These are phyloP conservation scores for Coemansia aciculifera DNA, from an alignment of 192 early-diverging fungal species.

Conservation along the genomic window DNA sequence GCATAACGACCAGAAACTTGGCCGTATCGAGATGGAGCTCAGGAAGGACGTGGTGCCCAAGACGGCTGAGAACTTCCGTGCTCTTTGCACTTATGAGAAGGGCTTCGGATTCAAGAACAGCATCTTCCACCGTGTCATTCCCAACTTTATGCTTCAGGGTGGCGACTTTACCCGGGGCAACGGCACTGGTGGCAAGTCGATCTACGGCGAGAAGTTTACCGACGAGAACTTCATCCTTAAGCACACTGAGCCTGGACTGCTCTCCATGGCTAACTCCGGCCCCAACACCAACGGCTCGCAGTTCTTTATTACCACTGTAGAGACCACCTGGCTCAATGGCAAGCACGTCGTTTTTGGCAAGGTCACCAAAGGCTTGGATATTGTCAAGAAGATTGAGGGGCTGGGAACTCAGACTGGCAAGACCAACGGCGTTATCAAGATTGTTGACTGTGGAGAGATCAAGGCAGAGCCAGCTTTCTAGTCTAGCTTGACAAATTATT, in stretches of 20 bases:
- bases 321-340: constrained; percentile 70
- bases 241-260: constrained; percentile 65
- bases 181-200: constrained; percentile 82
- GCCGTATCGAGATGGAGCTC: constrained; percentile 46
- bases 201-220: constrained; percentile 77
- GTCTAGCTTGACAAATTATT: background rate
- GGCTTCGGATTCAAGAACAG: constrained; percentile 64
- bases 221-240: constrained; percentile 76
- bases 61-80: constrained; percentile 95
- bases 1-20: constrained; percentile 9
- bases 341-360: constrained; percentile 82
- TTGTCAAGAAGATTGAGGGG: constrained; percentile 76
- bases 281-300: constrained; percentile 78
- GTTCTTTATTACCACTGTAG: constrained; percentile 76
- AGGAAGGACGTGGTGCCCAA: constrained; percentile 87
- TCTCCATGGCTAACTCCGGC: constrained; percentile 84
- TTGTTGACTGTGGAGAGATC: constrained; percentile 70
- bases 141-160: constrained; percentile 90
- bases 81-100: constrained; percentile 57
- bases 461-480: background rate
- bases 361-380: constrained; percentile 67
- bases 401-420: constrained; percentile 55
- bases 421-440: constrained; percentile 58
- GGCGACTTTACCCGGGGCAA: constrained; percentile 78
- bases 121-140: constrained; percentile 88